Conservation (phyloP, 2,329 filamentous ascomycete genomes). For the Fusarium agapanthi region DNA sequence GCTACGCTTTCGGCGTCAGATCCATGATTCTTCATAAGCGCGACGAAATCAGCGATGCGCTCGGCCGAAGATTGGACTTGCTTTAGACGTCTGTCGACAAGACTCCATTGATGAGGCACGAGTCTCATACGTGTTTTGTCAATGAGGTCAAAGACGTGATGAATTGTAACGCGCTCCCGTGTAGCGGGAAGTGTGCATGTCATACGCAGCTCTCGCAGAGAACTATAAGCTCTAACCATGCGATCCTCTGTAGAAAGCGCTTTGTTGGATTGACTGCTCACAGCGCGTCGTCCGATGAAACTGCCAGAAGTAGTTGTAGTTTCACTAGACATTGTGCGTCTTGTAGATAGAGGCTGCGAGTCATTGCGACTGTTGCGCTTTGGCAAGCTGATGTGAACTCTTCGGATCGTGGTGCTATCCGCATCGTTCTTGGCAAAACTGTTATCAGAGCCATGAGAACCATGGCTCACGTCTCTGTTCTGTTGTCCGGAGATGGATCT, state of each 20-base stretch:
- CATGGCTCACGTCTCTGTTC: background rate
- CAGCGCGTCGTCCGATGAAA: background rate
- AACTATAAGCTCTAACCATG: background rate
- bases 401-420: background rate
- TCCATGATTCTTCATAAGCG: background rate
- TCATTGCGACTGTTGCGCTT: background rate
- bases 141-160: background rate
- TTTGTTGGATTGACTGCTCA: background rate
- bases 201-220: background rate
- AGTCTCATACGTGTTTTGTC: background rate
- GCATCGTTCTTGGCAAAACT: background rate
- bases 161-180: background rate
- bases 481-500: background rate
- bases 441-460: background rate
- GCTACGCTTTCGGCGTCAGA: background rate
- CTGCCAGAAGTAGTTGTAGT: background rate
- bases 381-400: background rate
- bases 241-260: background rate
- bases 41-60: background rate
- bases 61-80: background rate
- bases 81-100: background rate
- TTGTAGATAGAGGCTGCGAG: background rate
- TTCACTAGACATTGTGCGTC: background rate
- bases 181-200: background rate
- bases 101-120: background rate